Evolutionary conservation across 352 stramenopile genomes (phyloP), one percentile per base, ranked within the genome.

Genomic region (Blastocystis sp.): DNA sequence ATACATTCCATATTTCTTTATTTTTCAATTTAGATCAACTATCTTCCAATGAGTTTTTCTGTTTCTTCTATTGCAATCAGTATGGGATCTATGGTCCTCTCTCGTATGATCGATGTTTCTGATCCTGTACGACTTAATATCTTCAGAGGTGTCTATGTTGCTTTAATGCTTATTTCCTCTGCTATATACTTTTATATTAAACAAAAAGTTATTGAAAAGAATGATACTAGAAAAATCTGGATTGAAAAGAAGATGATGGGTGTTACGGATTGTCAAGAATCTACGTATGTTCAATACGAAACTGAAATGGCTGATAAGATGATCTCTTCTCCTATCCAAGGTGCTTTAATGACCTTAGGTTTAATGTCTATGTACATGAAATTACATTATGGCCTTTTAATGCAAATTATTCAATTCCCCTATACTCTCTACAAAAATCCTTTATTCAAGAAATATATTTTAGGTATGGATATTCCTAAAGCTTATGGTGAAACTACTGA

Each of bases 221-320:
- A 59, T 59, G 49, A 59, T 43, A 40, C 46, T 45, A 47, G 28
- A 2, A 59, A 59, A 40, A 59, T 59, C 30, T 59, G 49, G 11
- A 59, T 59, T 31, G 49, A 49, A 18, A 54, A 52, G 19, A 55
- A 4, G 23, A 54, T 59, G 33, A 18, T 59, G 34, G 49, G 49
- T 4, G 36, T 49, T 21, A 40, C 46, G 13, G 37, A 39, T 16
- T 36, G 46, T 0, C 36, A 59, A 40, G 49, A 59, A 27, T 49
- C 49, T n/a, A 59, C 49, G 16, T 59, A 59, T 45, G 37, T 59
- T 24, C 36, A 59, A 28, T 49, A 59, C 36, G 49, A 59, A 27
- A 40, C 46, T 24, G 19, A 10, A 13, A 43, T 59, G 33, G 46
- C 36, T 52, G 37, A 36, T 16, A 36, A 59, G 49, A 16, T 40